Conservation (phyloP, 371 early-diverging fungal species). For the Vairimorpha necatrix region DNA sequence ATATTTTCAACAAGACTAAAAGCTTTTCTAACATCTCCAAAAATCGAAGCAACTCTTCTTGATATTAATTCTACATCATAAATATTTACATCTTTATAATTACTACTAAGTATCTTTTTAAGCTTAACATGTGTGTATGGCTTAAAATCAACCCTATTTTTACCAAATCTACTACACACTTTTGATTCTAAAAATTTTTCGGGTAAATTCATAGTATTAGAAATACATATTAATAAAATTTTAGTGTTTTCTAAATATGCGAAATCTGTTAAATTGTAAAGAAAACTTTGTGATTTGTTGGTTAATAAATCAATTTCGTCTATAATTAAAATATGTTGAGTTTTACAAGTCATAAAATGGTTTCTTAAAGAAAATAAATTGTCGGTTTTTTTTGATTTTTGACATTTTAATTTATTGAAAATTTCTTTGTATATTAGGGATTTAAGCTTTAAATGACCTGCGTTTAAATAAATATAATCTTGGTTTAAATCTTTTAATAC, state of each 20-base stretch:
- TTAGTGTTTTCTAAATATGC: conserved; percentile 71
- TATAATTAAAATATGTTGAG: conserved; percentile 70
- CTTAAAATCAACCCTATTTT: conserved; percentile 57
- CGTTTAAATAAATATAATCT: conserved; percentile 43
- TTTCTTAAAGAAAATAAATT: conserved; percentile 4
- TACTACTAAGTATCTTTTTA: conserved; percentile 29
- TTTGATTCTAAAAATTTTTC: conserved; percentile 82
- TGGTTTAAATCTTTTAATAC: conserved; percentile 36
- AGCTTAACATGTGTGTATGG: conserved; percentile 51
- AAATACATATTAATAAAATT: conserved; percentile 83
- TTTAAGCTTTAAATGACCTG: conserved; percentile 19
- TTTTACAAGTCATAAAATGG: conserved; percentile 38
- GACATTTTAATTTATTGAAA: conserved; percentile 15
- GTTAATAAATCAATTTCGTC: conserved; percentile 92
- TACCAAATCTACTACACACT: conserved; percentile 81
- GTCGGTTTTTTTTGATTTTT: background rate
- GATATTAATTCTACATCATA: conserved; percentile 74
- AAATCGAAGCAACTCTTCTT: conserved; percentile 82
- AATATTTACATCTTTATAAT: background rate
- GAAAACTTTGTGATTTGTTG: conserved; percentile 78
- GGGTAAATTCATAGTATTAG: conserved; percentile 95
- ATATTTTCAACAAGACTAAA: conserved; percentile 14
- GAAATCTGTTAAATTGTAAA: conserved; percentile 96
- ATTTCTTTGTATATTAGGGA: conserved; percentile 49
- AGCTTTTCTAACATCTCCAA: conserved; percentile 89